A percentile compares a stretch with the other conserved stretches of the same genome.
phyloP scores from a whole-genome alignment of 1,284 basidiomycete species.

The Fomitopsis palustris region DNA sequence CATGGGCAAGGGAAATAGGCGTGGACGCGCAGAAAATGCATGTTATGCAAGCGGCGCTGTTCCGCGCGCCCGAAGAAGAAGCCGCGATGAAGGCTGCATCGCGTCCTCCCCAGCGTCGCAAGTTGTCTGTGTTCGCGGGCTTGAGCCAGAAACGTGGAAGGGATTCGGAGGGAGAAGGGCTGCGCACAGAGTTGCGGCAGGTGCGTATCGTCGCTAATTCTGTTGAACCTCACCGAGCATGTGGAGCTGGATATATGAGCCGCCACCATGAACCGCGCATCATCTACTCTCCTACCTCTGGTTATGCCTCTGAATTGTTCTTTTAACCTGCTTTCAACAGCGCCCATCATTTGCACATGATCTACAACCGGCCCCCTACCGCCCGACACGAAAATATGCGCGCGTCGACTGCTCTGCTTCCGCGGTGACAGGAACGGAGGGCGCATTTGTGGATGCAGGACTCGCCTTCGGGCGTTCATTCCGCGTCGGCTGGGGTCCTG shows the following conservation, averaged over 20 bases:
- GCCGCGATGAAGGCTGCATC: constrained; percentile 52
- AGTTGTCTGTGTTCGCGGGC: constrained; percentile 31
- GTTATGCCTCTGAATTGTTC: neutral
- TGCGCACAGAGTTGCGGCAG: constrained; percentile 62
- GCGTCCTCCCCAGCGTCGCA: constrained; percentile 35
- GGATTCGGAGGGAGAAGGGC: constrained; percentile 67
- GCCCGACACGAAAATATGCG: constrained; percentile 70
- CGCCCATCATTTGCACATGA: constrained; percentile 76
- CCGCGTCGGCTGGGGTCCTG: constrained; percentile 88
- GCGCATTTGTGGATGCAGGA: constrained; percentile 74
- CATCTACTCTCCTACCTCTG: neutral
- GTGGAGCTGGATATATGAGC: no score
- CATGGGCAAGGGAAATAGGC: constrained; percentile 69
- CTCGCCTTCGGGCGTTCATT: constrained; percentile 87
- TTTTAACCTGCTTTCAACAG: constrained; percentile 31
- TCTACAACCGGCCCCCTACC: constrained; percentile 56
- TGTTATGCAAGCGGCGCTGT: constrained; percentile 89
- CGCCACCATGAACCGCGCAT: no score
- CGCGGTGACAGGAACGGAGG: constrained; percentile 60
- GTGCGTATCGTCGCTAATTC: constrained; percentile 28
- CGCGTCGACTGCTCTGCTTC: constrained; percentile 66
- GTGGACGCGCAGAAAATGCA: constrained; percentile 82
- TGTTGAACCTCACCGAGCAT: no score
- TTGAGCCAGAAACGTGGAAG: constrained; percentile 69
- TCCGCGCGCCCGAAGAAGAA: constrained; percentile 69